These are phyloP conservation scores for Phaseolus lunatus DNA, from an alignment of 306 rosid species.

Conservation along the genomic window DNA sequence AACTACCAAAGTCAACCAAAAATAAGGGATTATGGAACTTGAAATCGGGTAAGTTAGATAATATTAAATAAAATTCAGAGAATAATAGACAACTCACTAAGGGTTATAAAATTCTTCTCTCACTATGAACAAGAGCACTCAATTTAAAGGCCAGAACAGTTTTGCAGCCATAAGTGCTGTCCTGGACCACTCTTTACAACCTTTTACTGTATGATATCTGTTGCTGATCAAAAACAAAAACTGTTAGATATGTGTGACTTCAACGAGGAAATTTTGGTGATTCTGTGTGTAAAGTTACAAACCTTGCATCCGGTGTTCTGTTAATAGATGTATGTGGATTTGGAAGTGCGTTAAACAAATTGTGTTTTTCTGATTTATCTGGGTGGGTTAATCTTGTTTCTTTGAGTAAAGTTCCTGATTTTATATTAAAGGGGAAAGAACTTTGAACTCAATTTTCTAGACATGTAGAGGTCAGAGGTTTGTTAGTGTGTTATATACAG, in stretches of 20 bases:
- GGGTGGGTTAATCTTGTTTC: neutral
- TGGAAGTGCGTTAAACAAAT: neutral
- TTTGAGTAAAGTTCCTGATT: neutral
- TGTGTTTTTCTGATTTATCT: conserved; percentile 4
- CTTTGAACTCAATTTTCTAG: neutral
- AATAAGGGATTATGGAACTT: too few relatives aligned
- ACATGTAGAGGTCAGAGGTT: neutral
- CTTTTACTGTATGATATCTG: neutral
- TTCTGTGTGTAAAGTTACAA: neutral
- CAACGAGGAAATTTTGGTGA: conserved; percentile 8
- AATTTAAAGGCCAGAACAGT: too few relatives aligned
- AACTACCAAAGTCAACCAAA: too few relatives aligned
- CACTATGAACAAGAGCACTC: too few relatives aligned
- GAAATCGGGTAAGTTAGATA: too few relatives aligned
- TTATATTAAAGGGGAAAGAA: neutral
- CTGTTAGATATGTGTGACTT: conserved; percentile 8
- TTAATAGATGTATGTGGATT: neutral
- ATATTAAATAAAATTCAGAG: too few relatives aligned
- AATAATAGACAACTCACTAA: too few relatives aligned
- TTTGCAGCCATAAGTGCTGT: neutral
- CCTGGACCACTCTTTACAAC: neutral
- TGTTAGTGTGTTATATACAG: neutral
- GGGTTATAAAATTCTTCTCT: too few relatives aligned
- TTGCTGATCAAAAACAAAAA: too few relatives aligned
- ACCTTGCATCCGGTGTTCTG: conserved; percentile 9